Conservation (phyloP, 345 rosid genomes). For the Geranium rotundifolium region DNA sequence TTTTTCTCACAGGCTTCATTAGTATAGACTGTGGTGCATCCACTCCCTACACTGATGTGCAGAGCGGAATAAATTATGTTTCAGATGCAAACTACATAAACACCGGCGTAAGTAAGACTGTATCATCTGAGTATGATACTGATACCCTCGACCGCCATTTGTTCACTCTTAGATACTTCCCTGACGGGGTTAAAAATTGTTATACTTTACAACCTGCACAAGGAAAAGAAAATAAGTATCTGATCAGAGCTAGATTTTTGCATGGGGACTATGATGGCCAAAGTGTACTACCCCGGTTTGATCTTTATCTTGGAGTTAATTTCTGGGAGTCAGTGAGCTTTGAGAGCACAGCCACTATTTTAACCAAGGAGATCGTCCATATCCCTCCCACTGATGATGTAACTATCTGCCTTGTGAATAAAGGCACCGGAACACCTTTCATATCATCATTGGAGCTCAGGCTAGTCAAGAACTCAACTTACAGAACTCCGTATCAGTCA, state of each 20-base stretch:
- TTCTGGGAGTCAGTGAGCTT: slow-evolving; percentile 12
- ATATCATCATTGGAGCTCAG: slow-evolving; percentile 30
- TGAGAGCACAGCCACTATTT: slow-evolving; percentile 1
- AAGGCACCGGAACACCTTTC: slow-evolving; percentile 21
- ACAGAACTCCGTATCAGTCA: slow-evolving; percentile 3
- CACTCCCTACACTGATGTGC: slow-evolving; percentile 8
- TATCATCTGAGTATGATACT: slow-evolving; percentile 6
- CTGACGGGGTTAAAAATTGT: slow-evolving; percentile 29
- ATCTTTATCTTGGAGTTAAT: slow-evolving; percentile 32
- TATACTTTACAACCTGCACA: slow-evolving; percentile 21
- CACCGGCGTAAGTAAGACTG: slow-evolving; percentile 13
- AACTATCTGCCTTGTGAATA: slow-evolving; percentile 27
- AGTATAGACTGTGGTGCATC: slow-evolving; percentile 43
- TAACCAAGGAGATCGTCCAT: slow-evolving; percentile 18
- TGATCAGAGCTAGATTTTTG: slow-evolving; percentile 9
- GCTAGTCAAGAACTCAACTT: slow-evolving; percentile 15
- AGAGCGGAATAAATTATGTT: slow-evolving; percentile 21
- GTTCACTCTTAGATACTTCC: slow-evolving; percentile 24
- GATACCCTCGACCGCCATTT: not conserved
- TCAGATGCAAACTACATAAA: slow-evolving; percentile 26
- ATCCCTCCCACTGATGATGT: slow-evolving; percentile 6
- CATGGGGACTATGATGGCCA: slow-evolving; percentile 12
- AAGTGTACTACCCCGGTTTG: slow-evolving; percentile 25
- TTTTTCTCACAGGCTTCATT: slow-evolving; percentile 26
- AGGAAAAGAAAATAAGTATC: slow-evolving; percentile 13